Conservation (phyloP, 202 grass and related monocot species). For the Brachypodium distachyon region DNA sequence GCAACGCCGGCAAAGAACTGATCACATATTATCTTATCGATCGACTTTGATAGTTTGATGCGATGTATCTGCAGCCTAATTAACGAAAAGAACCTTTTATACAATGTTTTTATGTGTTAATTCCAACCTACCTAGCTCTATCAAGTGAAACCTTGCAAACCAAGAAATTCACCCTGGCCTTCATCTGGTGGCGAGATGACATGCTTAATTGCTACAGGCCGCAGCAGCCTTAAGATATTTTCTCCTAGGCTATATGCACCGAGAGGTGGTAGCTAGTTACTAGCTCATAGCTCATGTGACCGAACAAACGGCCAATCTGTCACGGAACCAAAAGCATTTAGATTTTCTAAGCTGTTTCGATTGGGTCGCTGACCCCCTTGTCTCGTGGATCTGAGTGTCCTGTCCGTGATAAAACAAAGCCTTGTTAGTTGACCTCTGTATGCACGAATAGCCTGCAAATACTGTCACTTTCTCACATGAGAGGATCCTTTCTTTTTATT, state of each 20-base stretch:
- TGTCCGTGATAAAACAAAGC: constrained; percentile 34
- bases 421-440: constrained; percentile 54
- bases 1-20: not conserved
- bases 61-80: no score
- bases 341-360: constrained; percentile 13
- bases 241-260: not conserved
- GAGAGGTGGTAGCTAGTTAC: not conserved
- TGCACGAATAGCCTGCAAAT: not conserved
- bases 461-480: not conserved
- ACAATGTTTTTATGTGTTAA: no score
- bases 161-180: no score
- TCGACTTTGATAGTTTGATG: no score
- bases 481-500: not conserved
- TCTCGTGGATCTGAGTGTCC: constrained; percentile 39
- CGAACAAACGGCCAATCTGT: constrained; percentile 25
- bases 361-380: constrained; percentile 34
- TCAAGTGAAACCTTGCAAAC: no score
- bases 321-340: constrained; percentile 32
- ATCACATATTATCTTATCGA: no score
- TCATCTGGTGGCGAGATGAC: not conserved
- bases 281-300: constrained; percentile 29
- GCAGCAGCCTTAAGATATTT: no score
- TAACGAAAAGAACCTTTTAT: no score
- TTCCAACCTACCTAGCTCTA: no score
- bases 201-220: no score